Percentiles rank a stretch among this genome's conserved stretches.
phyloP scores from a whole-genome alignment of 2,329 filamentous ascomycete genomes.

The Verticillium alfalfae region DNA sequence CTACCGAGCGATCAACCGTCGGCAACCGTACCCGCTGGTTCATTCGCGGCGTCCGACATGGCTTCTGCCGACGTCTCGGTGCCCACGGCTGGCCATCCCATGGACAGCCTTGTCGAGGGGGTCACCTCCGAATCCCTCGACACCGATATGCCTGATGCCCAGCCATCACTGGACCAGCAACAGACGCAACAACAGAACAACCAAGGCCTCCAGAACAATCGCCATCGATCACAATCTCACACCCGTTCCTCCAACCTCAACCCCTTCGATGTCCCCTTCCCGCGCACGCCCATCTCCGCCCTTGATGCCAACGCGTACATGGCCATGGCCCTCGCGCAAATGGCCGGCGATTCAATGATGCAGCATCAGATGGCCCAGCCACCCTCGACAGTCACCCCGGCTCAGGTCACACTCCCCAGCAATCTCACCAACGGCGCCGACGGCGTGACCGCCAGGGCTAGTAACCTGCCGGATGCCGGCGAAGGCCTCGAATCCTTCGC shows the following conservation, averaged over 20 bases:
- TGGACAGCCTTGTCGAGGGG: slow-evolving; percentile 7
- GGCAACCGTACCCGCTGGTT: slow-evolving; percentile 3
- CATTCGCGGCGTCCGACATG: not conserved
- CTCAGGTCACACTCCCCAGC: slow-evolving; percentile 38
- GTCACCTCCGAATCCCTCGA: slow-evolving; percentile 15
- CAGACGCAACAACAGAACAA: slow-evolving; percentile 13
- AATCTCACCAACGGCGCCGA: slow-evolving; percentile 22
- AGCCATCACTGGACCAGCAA: slow-evolving; percentile 9
- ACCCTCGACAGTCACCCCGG: slow-evolving; percentile 38
- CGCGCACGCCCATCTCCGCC: slow-evolving; percentile 21
- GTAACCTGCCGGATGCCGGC: slow-evolving; percentile 22
- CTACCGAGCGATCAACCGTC: slow-evolving; percentile 12
- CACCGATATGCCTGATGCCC: slow-evolving; percentile 1
- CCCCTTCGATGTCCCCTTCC: slow-evolving; percentile 25
- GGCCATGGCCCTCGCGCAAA: slow-evolving; percentile 39
- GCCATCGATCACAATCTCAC: slow-evolving; percentile 9
- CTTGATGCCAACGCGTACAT: slow-evolving; percentile 31
- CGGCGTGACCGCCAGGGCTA: slow-evolving; percentile 12
- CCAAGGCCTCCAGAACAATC: slow-evolving; percentile 3
- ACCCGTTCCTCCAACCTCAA: slow-evolving; percentile 17
- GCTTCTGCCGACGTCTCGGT: slow-evolving; percentile 2
- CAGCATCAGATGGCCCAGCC: slow-evolving; percentile 27
- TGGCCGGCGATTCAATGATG: slow-evolving; percentile 24
- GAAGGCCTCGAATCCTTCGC: slow-evolving; percentile 51
- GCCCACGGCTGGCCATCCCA: not conserved